phyloP scores from a whole-genome alignment of 345 rosid species.

The Ceriops zippeliana region DNA sequence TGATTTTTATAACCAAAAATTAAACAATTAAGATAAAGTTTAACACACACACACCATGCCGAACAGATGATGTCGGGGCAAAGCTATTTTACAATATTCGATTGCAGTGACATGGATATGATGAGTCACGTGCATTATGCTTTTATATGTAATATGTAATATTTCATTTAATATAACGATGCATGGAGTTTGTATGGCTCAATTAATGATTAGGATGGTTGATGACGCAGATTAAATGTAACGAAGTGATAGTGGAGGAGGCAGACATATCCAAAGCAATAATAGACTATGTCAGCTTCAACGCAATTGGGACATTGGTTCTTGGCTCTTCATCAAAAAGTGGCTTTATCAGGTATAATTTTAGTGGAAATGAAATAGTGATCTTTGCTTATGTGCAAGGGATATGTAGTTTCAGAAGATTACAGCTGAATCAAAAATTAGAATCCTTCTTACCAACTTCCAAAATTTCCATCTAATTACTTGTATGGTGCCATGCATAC shows the following conservation, averaged over 20 bases:
- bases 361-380: background rate
- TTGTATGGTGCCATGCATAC: no score
- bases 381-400: background rate
- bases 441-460: background rate
- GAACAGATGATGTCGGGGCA: no score
- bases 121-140: background rate
- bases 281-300: slow-evolving; percentile 35
- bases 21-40: no score
- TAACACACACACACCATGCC: no score
- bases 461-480: no score
- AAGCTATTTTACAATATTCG: no score
- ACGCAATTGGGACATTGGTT: slow-evolving; percentile 40
- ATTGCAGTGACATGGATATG: no score
- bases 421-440: background rate
- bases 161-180: background rate
- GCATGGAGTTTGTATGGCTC: background rate
- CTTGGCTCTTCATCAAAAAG: slow-evolving; percentile 57
- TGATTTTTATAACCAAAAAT: no score
- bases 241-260: slow-evolving; percentile 58
- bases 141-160: background rate
- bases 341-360: slow-evolving; percentile 52
- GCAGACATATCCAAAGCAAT: slow-evolving; percentile 50
- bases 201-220: background rate
- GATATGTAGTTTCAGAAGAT: background rate
- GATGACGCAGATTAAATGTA: slow-evolving; percentile 49